Percentiles rank a stretch among this genome's conserved stretches.
These are phyloP conservation scores for Colletotrichum sp. DNA, from an alignment of 2,329 filamentous ascomycete genomes.

Conservation along the genomic window DNA sequence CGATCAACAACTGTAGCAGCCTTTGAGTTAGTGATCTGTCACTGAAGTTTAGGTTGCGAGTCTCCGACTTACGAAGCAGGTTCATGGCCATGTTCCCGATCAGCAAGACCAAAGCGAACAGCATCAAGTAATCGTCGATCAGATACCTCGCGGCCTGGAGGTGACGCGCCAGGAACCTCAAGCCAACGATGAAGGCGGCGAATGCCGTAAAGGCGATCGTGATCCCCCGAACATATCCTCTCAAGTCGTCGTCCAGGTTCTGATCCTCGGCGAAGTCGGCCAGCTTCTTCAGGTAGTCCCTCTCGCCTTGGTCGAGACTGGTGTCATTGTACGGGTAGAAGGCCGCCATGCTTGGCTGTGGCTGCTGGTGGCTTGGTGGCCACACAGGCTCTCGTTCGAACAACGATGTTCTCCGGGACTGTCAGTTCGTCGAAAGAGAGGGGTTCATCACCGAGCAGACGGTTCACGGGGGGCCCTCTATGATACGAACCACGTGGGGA, in stretches of 20 bases:
- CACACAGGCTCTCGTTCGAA: slow-evolving; percentile 4
- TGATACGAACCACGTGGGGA: not conserved
- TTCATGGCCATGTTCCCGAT: slow-evolving; percentile 17
- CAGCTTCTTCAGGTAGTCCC: slow-evolving; percentile 12
- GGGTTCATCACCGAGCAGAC: not conserved
- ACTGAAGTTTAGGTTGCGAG: accelerated
- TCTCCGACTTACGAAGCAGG: not conserved
- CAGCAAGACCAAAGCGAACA: not conserved
- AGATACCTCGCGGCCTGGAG: slow-evolving; percentile 11
- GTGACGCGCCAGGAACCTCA: slow-evolving; percentile 11
- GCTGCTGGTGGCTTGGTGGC: not conserved
- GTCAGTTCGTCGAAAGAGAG: not conserved
- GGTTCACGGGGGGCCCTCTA: not conserved
- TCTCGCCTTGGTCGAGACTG: slow-evolving; percentile 1
- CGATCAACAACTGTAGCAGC: not conserved
- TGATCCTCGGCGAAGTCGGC: slow-evolving; percentile 7
- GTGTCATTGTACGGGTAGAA: slow-evolving; percentile 13
- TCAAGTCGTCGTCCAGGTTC: slow-evolving; percentile 6
- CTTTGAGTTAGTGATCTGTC: not conserved
- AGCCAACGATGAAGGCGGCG: slow-evolving; percentile 4
- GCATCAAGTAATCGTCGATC: slow-evolving; percentile 16
- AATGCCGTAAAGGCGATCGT: slow-evolving; percentile 16
- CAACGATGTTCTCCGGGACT: not conserved
- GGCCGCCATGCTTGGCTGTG: not conserved
- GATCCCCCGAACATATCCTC: slow-evolving; percentile 4